phyloP scores from a whole-genome alignment of 148 eudicot species.

The Rhododendron griersonianum region DNA sequence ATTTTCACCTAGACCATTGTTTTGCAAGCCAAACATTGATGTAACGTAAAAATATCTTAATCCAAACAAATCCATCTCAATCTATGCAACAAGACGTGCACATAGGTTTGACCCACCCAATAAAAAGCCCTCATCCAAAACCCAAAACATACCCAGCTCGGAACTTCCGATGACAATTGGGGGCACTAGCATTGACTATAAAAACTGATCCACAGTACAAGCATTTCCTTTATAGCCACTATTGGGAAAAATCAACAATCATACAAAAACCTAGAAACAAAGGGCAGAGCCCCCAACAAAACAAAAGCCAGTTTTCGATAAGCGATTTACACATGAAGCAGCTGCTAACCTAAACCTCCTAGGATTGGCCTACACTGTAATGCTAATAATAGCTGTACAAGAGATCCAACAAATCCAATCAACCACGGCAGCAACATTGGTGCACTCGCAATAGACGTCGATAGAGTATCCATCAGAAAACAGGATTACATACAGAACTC shows the following conservation, averaged over 20 bases:
- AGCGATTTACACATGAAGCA: conserved; percentile 9
- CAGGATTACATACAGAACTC: not conserved
- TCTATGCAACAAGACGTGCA: not conserved
- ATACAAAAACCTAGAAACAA: not conserved
- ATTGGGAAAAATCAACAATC: not conserved
- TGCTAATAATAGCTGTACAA: conserved; percentile 16
- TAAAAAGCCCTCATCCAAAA: not conserved
- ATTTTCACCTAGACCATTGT: not conserved
- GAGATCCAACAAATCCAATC: conserved; percentile 11
- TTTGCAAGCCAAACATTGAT: not conserved
- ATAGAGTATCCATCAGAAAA: not conserved
- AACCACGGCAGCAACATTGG: not conserved
- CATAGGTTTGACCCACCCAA: not conserved
- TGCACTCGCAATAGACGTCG: not conserved
- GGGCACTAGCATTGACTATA: not conserved
- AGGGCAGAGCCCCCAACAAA: not conserved
- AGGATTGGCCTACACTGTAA: conserved; percentile 1
- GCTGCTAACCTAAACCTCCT: not conserved
- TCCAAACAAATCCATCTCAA: not conserved
- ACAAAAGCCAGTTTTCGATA: not conserved
- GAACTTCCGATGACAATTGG: not conserved
- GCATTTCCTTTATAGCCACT: conserved; percentile 2
- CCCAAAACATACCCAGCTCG: not conserved
- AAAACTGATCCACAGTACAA: not conserved
- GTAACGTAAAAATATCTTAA: not conserved